Evolutionary conservation across 2,329 filamentous ascomycete species (phyloP).

Genomic region (Aspergillus felis): DNA sequence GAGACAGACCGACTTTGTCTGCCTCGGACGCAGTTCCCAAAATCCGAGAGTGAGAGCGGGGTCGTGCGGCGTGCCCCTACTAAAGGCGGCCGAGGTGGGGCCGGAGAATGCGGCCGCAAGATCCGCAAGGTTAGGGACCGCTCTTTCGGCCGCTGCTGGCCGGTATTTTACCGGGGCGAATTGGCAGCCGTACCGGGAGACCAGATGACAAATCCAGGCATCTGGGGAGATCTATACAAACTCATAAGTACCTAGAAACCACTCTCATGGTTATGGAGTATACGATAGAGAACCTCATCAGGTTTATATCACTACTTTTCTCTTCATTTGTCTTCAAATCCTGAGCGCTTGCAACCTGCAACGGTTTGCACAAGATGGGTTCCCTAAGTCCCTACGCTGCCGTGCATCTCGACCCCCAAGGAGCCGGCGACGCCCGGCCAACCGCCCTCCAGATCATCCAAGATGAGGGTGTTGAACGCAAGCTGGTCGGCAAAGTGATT

Average conservation of each 20-base stretch:
- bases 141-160: neutral
- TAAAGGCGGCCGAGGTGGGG: neutral
- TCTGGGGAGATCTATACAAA: neutral
- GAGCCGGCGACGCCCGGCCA: constrained; percentile 22
- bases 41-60: neutral
- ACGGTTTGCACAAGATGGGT: neutral
- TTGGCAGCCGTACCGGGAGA: neutral
- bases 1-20: neutral
- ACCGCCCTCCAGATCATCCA: constrained; percentile 35
- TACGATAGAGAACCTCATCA: neutral
- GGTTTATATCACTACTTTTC: neutral
- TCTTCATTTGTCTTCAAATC: neutral
- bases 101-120: neutral
- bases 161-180: neutral
- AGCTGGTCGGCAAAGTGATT: constrained; percentile 10
- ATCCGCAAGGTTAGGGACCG: neutral
- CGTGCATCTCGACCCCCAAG: neutral
- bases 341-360: neutral
- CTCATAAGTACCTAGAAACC: neutral
- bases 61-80: too few relatives aligned
- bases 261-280: neutral
- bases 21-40: neutral
- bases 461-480: constrained; percentile 17
- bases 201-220: neutral
- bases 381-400: neutral